Evolutionary conservation across 495 filamentous ascomycete species (phyloP), one percentile per base, ranked within the genome.

Genomic region (Letharia columbiana): DNA sequence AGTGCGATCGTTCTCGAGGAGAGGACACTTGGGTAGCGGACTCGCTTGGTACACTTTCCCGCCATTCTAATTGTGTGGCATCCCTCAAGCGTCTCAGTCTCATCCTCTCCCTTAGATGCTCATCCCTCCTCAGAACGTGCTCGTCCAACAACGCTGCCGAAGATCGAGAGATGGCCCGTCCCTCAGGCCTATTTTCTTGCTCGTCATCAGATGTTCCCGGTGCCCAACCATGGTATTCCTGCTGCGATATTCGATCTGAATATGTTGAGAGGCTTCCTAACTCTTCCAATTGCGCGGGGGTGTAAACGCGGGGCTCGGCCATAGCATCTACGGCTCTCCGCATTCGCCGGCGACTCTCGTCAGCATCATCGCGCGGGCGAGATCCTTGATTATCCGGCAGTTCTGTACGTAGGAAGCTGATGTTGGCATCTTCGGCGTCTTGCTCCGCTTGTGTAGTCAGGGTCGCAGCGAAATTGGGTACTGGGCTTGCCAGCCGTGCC

Each of bases 61-160:
- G 60, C 50, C 65, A 62, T 40, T 61, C 65, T 12, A 49, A 47
- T 11, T 52, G 65, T 20, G 54, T 39, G 7, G 54, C 49, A 35
- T 70, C 68, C 54, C 65, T 61, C 37, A 64, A 40, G 33, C 68
- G 64, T 41, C 68, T 66, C 12, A 63, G 28, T 62, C 68, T 54
- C 60, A 70, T 63, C 15, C 68, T 56, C 40, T 67, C 65, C 23
- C 68, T 47, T 10, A 70, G 61, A 47, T 54, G 60, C 17, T 68
- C 67, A 52, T 68, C 63, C 23, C 63, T 65, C 92, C 94, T 59
- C 92, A 96, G 72, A 94, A 97, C 74, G 91, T 97, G 44, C 79
- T 98, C 73, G 95, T 97, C 75, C 91, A 96, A 57, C 56, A 65
- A 23, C 40, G 63, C 63, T 31, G 63, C 63, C 31, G 63, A 94